phyloP scores from a whole-genome alignment of 768 basidiomycete genomes.

The Krasilnikovozyma curviuscula region DNA sequence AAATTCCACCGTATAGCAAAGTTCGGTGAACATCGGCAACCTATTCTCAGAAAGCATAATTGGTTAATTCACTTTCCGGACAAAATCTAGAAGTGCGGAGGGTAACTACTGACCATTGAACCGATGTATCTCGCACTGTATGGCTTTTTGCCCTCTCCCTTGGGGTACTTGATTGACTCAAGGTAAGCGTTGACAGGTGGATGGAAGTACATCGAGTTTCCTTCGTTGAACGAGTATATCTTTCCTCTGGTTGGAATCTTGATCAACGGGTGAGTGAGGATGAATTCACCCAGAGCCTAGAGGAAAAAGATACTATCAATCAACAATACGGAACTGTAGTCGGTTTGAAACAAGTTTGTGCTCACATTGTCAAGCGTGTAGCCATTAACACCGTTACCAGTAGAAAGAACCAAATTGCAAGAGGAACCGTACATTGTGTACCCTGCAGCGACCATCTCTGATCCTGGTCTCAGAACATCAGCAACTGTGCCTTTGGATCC shows the following conservation, averaged over 20 bases:
- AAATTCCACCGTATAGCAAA: slow-evolving; percentile 90
- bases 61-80: neutral
- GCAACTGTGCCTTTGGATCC: slow-evolving; percentile 59
- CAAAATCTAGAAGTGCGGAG: neutral
- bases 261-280: slow-evolving; percentile 94
- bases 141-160: slow-evolving; percentile 30
- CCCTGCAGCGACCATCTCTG: slow-evolving; percentile 92
- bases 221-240: slow-evolving; percentile 99
- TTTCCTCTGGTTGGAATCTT: slow-evolving; percentile 83
- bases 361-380: slow-evolving; percentile 75
- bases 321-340: neutral
- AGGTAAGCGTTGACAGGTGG: slow-evolving; percentile 57
- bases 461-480: slow-evolving; percentile 84
- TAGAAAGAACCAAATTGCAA: slow-evolving; percentile 85
- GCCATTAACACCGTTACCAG: slow-evolving; percentile 88
- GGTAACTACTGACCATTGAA: slow-evolving; percentile 61
- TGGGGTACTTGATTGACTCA: slow-evolving; percentile 37
- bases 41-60: slow-evolving; percentile 19
- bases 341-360: neutral
- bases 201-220: slow-evolving; percentile 88
- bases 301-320: neutral
- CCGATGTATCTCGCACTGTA: slow-evolving; percentile 52
- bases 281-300: slow-evolving; percentile 78
- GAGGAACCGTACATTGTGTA: slow-evolving; percentile 98
- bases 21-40: slow-evolving; percentile 45